A percentile compares a stretch with the other conserved stretches of the same genome.
Evolutionary conservation across 768 basidiomycete species (phyloP).

Genomic region (Agaricus sinodeliciosus): DNA sequence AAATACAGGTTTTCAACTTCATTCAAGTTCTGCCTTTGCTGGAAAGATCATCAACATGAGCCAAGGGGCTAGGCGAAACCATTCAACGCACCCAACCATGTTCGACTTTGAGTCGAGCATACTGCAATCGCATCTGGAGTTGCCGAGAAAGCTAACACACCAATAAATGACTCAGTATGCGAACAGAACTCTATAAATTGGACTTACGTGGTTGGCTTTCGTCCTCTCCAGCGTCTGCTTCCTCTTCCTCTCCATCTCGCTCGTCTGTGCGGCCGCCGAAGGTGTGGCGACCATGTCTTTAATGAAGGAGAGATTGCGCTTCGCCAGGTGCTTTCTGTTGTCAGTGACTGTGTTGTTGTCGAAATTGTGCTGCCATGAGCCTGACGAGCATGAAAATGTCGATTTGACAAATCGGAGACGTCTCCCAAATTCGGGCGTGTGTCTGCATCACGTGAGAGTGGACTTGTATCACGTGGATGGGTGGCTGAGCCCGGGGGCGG

Average conservation of each 20-base stretch:
- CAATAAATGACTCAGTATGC: neutral
- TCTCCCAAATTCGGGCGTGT: constrained; percentile 9
- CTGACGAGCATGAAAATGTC: neutral
- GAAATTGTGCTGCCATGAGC: constrained; percentile 6
- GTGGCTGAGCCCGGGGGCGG: no score
- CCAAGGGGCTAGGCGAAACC: neutral
- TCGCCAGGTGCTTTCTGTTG: neutral
- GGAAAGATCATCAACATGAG: constrained; percentile 1
- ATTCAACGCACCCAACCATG: constrained; percentile 63
- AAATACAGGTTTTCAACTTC: constrained; percentile 84
- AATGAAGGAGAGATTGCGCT: neutral
- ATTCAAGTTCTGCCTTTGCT: constrained; percentile 75
- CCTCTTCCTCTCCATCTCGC: constrained; percentile 36
- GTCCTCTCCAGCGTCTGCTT: constrained; percentile 49
- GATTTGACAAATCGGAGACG: neutral
- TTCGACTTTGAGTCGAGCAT: constrained; percentile 74
- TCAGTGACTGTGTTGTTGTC: neutral
- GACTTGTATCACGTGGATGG: constrained; percentile 1
- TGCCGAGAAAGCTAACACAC: constrained; percentile 56
- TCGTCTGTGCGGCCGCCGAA: constrained; percentile 22
- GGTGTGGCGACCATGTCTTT: constrained; percentile 27
- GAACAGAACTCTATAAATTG: neutral
- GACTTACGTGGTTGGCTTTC: constrained; percentile 50
- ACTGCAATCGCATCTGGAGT: constrained; percentile 67
- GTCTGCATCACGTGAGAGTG: constrained; percentile 2